Evolutionary conservation across 2,329 filamentous ascomycete species (phyloP).

Genomic region (Didymella pomorum): DNA sequence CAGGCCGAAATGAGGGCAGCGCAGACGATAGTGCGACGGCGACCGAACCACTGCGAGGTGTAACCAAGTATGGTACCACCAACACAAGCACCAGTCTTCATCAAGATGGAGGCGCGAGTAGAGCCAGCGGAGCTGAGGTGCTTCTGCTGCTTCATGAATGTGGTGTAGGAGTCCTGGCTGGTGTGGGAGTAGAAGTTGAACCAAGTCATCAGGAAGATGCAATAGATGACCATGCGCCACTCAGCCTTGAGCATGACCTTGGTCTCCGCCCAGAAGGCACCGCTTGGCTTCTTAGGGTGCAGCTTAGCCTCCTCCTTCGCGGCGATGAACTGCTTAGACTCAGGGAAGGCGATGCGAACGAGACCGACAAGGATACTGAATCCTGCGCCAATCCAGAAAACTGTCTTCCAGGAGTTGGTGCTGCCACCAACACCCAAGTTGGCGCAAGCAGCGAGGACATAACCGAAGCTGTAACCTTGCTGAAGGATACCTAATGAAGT

Average conservation of each 20-base stretch:
- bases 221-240: constrained; percentile 81
- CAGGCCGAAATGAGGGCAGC: constrained; percentile 66
- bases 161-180: constrained; percentile 82
- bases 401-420: constrained; percentile 61
- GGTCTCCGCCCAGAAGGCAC: constrained; percentile 73
- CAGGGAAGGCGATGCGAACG: constrained; percentile 72
- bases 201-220: constrained; percentile 79
- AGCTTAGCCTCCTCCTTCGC: constrained; percentile 69
- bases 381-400: constrained; percentile 74
- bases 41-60: constrained; percentile 76
- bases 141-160: constrained; percentile 79
- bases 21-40: constrained; percentile 71
- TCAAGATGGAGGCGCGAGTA: constrained; percentile 78
- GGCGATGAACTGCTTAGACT: constrained; percentile 77
- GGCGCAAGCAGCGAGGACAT: constrained; percentile 77
- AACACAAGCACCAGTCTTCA: constrained; percentile 79
- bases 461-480: constrained; percentile 82
- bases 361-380: constrained; percentile 74
- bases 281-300: constrained; percentile 41
- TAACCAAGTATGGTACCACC: constrained; percentile 79
- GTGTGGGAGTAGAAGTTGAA: constrained; percentile 73
- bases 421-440: constrained; percentile 75
- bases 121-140: constrained; percentile 69
- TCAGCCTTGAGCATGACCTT: constrained; percentile 72
- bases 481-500: constrained; percentile 71